These are phyloP conservation scores for Sequoia sempervirens DNA, from an alignment of 75 land plant genomes.

Conservation along the genomic window DNA sequence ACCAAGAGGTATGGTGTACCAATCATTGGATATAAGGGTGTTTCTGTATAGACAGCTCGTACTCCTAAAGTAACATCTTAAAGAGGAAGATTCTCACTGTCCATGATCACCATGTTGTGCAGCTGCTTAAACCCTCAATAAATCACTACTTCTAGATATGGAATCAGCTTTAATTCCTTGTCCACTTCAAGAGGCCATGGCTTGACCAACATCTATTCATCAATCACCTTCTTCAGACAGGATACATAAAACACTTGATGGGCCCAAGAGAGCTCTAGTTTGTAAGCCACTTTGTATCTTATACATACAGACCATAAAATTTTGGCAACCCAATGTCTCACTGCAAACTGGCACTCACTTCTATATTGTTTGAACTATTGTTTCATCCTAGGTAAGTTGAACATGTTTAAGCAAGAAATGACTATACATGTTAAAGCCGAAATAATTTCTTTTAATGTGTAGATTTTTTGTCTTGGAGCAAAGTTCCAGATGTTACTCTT, in stretches of 20 bases:
- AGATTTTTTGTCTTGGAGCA: not conserved
- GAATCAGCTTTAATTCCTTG: not conserved
- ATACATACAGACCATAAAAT: not conserved
- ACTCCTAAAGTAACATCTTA: not conserved
- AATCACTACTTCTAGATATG: not conserved
- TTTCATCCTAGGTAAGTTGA: not conserved
- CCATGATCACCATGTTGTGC: not conserved
- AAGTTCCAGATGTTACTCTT: not conserved
- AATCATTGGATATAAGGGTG: not conserved
- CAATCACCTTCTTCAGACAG: not conserved
- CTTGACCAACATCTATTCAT: too few species aligned
- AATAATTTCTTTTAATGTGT: not conserved
- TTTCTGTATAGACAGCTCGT: not conserved
- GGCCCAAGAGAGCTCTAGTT: not conserved
- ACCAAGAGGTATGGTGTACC: too few species aligned
- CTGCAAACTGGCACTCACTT: not conserved
- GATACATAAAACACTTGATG: not conserved
- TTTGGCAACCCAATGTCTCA: not conserved
- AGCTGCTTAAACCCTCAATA: not conserved
- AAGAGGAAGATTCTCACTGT: not conserved
- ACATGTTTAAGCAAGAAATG: not conserved
- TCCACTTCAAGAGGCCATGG: not conserved
- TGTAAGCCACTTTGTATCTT: not conserved
- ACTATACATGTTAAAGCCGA: not conserved
- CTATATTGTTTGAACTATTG: not conserved